Evolutionary conservation across 2,329 filamentous ascomycete species (phyloP), one percentile per base, ranked within the genome.

Genomic region (Ophiostoma triangulosporum): DNA sequence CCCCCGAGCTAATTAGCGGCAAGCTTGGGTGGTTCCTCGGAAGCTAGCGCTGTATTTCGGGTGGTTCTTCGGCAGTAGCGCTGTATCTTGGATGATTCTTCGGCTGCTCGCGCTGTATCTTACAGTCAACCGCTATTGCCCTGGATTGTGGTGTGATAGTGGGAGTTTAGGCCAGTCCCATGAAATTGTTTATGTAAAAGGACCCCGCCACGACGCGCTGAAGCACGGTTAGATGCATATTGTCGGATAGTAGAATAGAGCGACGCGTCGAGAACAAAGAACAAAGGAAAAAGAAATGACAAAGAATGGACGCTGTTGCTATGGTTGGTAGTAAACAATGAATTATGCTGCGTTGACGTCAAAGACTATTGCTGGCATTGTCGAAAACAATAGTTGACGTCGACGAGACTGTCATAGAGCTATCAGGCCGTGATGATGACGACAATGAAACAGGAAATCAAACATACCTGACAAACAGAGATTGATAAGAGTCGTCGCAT

Each of bases 41-140:
- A 17, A 48, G 29, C 46, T 48, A 48, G 29, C 46, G 29, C 46
- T 48, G 29, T 48, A 48, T n/a, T n/a, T n/a, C n/a, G n/a, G n/a
- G n/a, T n/a, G n/a, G n/a, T n/a, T n/a, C n/a, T n/a, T n/a, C n/a
- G n/a, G n/a, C n/a, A n/a, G n/a, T n/a, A n/a, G n/a, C 27, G 27
- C 46, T 50, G 20, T 50, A 50, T 48, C 17, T 49, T n/a, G 46
- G 12, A 22, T 4, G 20, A 22, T 43, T 26, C 22, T 11, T n/a
- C n/a, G n/a, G n/a, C n/a, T n/a, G n/a, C n/a, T n/a, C n/a, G n/a
- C n/a, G n/a, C n/a, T n/a, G n/a, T n/a, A n/a, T n/a, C n/a, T n/a
- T n/a, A n/a, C n/a, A n/a, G n/a, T n/a, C n/a, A n/a, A n/a, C n/a
- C n/a, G n/a, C n/a, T n/a, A n/a, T n/a, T n/a, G n/a, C n/a, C n/a